phyloP scores from a whole-genome alignment of 2,329 filamentous ascomycete genomes.

The Pseudogymnoascus sp. region DNA sequence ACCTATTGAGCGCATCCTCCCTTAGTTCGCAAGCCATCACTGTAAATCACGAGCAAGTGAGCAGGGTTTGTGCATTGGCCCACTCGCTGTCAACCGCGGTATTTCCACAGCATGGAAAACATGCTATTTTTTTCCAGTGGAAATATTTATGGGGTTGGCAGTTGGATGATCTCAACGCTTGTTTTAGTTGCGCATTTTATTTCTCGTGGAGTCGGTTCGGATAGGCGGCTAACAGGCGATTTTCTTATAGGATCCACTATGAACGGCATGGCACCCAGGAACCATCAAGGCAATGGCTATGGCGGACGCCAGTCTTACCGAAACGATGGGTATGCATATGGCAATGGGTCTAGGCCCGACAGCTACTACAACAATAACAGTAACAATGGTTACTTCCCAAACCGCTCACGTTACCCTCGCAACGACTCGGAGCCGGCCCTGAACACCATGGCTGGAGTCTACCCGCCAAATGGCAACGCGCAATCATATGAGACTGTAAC shows the following conservation, averaged over 20 bases:
- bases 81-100: slow-evolving; percentile 3
- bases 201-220: background rate
- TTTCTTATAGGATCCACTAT: slow-evolving; percentile 26
- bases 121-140: background rate
- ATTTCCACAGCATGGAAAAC: background rate
- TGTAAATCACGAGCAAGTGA: slow-evolving; percentile 1
- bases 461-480: slow-evolving; percentile 26
- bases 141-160: background rate
- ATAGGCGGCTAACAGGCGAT: slow-evolving; percentile 16
- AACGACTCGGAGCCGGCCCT: slow-evolving; percentile 30
- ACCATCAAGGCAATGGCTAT: slow-evolving; percentile 29
- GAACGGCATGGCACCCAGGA: slow-evolving; percentile 26
- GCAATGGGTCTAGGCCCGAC: slow-evolving; percentile 34
- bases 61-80: background rate
- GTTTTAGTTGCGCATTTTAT: slow-evolving; percentile 13
- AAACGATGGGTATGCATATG: slow-evolving; percentile 20
- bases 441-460: slow-evolving; percentile 25
- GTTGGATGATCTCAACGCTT: background rate
- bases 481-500: slow-evolving; percentile 78
- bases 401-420: slow-evolving; percentile 29
- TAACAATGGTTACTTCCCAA: slow-evolving; percentile 29
- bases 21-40: background rate
- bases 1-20: background rate
- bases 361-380: slow-evolving; percentile 34
- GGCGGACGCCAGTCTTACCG: slow-evolving; percentile 29